These are phyloP conservation scores for Euclidium syriacum DNA, from an alignment of 345 rosid genomes.

Conservation along the genomic window DNA sequence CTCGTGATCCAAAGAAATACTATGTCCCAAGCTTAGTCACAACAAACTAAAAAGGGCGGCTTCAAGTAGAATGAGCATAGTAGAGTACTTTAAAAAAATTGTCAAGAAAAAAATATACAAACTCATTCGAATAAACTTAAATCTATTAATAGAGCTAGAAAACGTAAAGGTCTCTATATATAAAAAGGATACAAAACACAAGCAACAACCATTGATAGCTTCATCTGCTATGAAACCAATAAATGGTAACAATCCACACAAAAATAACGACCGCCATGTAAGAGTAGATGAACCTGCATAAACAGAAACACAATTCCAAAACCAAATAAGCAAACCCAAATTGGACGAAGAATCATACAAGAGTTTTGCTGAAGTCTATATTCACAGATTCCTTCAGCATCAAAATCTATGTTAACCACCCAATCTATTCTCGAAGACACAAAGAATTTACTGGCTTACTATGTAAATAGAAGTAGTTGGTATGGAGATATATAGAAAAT, in stretches of 20 bases:
- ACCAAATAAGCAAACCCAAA: neutral
- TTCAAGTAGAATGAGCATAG: too few relatives aligned
- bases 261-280: conserved; percentile 82
- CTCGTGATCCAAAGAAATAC: conserved; percentile 64
- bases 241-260: conserved; percentile 57
- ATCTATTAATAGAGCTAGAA: neutral
- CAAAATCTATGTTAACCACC: too few relatives aligned
- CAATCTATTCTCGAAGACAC: too few relatives aligned
- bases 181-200: conserved; percentile 99
- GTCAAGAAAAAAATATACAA: too few relatives aligned
- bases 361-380: too few relatives aligned
- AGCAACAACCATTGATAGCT: conserved; percentile 75
- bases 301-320: conserved; percentile 15
- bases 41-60: too few relatives aligned
- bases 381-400: too few relatives aligned
- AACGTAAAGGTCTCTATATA: neutral
- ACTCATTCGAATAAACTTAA: too few relatives aligned
- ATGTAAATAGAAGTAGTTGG: too few relatives aligned
- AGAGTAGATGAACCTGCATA: conserved; percentile 91
- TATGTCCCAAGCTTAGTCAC: conserved; percentile 64
- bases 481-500: too few relatives aligned
- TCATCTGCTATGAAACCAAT: conserved; percentile 94
- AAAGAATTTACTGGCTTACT: too few relatives aligned
- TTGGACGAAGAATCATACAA: neutral
- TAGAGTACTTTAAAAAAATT: too few relatives aligned